These are phyloP conservation scores for Microdochium nivale DNA, from an alignment of 2,329 filamentous ascomycete genomes.

Conservation along the genomic window DNA sequence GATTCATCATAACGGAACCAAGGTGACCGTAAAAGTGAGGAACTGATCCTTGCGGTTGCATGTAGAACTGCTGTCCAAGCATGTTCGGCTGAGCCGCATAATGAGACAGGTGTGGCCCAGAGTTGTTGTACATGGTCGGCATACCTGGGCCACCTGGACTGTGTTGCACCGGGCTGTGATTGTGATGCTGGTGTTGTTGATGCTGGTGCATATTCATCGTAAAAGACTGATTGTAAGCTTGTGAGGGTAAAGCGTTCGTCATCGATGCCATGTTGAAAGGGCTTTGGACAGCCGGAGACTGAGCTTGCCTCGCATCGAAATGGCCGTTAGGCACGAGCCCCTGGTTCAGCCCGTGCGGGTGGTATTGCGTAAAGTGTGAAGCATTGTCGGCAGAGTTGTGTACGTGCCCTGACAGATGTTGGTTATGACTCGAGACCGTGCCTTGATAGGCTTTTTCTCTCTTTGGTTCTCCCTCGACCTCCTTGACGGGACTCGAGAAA, in stretches of 20 bases:
- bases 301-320: not conserved
- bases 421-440: not conserved
- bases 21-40: constrained; percentile 32
- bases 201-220: not conserved
- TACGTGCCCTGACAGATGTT: not conserved
- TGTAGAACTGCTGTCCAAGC: constrained; percentile 36
- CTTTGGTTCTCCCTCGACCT: not conserved
- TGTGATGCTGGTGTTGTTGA: not conserved
- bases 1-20: constrained; percentile 31
- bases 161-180: not conserved
- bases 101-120: constrained; percentile 26
- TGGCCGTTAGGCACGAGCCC: not conserved
- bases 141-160: not conserved
- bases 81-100: constrained; percentile 29
- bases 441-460: not conserved
- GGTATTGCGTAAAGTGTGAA: not conserved
- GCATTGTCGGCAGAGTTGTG: no score
- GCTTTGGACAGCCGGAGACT: not conserved
- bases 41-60: constrained; percentile 32
- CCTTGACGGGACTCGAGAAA: not conserved
- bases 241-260: not conserved
- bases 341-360: not conserved
- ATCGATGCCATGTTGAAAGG: not conserved
- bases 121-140: not conserved
- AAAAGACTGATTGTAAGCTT: not conserved